A percentile compares a stretch with the other conserved stretches of the same genome.
Evolutionary conservation across 2,329 filamentous ascomycete species (phyloP).

Genomic region (Fusarium brachygibbosum): DNA sequence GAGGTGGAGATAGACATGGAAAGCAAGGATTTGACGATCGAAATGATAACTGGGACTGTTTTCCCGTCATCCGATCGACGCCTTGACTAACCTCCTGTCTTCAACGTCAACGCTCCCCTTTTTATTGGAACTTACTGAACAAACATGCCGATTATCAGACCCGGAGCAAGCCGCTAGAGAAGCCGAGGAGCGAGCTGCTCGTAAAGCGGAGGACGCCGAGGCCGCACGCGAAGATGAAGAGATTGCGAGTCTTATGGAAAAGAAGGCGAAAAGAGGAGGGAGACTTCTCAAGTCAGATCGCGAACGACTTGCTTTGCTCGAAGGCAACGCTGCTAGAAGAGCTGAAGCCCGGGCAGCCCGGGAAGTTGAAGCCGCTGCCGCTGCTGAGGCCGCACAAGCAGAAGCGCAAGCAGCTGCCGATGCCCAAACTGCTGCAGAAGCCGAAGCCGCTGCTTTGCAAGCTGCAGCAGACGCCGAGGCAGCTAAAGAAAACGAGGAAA

Average conservation of each 20-base stretch:
- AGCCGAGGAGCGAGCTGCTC: slow-evolving; percentile 44
- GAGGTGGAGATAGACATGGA: slow-evolving; percentile 61
- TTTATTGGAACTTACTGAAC: slow-evolving; percentile 60
- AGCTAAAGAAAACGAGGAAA: slow-evolving; percentile 43
- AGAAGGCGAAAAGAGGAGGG: slow-evolving; percentile 52
- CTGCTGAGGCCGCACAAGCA: slow-evolving; percentile 38
- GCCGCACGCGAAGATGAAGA: slow-evolving; percentile 51
- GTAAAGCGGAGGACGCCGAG: slow-evolving; percentile 45
- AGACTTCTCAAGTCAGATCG: slow-evolving; percentile 42
- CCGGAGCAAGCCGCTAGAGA: slow-evolving; percentile 42
- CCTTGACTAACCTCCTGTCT: slow-evolving; percentile 60
- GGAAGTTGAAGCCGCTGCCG: slow-evolving; percentile 25
- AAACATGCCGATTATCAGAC: slow-evolving; percentile 53
- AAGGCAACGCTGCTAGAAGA: slow-evolving; percentile 45
- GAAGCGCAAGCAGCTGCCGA: slow-evolving; percentile 30
- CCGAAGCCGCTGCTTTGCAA: slow-evolving; percentile 38
- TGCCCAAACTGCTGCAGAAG: slow-evolving; percentile 40
- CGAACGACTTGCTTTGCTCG: slow-evolving; percentile 39
- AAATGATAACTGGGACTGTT: slow-evolving; percentile 60
- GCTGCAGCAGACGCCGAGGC: slow-evolving; percentile 52
- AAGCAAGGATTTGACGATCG: slow-evolving; percentile 59
- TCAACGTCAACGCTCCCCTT: slow-evolving; percentile 64
- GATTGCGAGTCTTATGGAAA: slow-evolving; percentile 57
- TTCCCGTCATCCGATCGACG: too few species aligned
- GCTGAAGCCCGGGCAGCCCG: slow-evolving; percentile 45